Base-by-base conservation (phyloP, 1,284 basidiomycete species). In the Lentinula novae-zelandiae region DNA sequence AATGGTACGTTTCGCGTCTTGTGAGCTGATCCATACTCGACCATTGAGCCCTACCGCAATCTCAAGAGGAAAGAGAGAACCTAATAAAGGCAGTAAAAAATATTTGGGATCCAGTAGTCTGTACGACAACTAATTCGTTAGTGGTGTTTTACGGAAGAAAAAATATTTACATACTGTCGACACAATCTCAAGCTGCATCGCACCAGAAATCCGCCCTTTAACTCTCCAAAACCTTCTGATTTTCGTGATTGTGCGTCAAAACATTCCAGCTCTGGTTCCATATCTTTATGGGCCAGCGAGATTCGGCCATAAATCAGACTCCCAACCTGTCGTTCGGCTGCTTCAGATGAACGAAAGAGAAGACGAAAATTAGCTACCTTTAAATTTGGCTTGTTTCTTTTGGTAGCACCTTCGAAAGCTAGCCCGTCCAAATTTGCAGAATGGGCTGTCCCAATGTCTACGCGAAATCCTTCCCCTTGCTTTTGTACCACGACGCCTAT, bases 261-360 rank as follows among this genome's bases (percentile, higher is more conserved):
- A 70, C 92, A 95, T 69, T 93, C 91, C 4, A 95, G 76, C 68
- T 95, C 92, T 1, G 92, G 92, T 57, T 95, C 92, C 86, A 93
- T 93, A 70, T 95, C 92, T 68, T 90, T 92, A 68, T 93, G 90
- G 13, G 93, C 92, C 27, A 94, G 75, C 9, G 90, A 92, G 36
- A 95, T 86, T 49, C 92, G 85, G 1, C 90, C 91, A 72, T 93
- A 95, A 1, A 95, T 80, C 44, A 94, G 73, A 7, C 86, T 82
- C 39, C 93, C 92, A 53, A 95, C 84, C 92, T 95, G 27, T 51
- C n/a, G n/a, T 22, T 20, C 10, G 5, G 27, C 49, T 57, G 39
- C 36, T 17, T 46, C 13, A 56, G 50, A 49, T n/a, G 46, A 42
- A 46, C 50, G 44, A 27, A 22, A 54, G n/a, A 44, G 40, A n/a